Base-by-base conservation (phyloP, 495 filamentous ascomycete genomes). In the Penicillium coprophilum region DNA sequence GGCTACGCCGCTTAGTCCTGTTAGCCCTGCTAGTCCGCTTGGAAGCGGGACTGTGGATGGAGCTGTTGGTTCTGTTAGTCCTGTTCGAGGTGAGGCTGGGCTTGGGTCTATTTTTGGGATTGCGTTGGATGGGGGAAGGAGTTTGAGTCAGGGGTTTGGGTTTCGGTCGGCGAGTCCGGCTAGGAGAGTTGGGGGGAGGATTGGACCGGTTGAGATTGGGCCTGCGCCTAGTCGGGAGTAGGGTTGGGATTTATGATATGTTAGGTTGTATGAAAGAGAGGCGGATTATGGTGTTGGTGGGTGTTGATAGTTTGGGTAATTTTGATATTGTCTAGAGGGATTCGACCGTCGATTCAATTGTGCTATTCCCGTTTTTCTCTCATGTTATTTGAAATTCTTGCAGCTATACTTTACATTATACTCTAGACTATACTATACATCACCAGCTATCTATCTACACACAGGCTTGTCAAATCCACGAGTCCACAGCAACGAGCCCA, bases 401-500 rank as follows among this genome's bases (percentile, higher is more conserved):
- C 3, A 15, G 1, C 15, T 38, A 17, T 34, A 28, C 0, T 54
- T n/a, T 31, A 43, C 31, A 20, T 44, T 44, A 44, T 24, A 44
- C 24, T 27, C 23, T 43, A 24, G 10, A 40, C 27, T 21, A 27
- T 41, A 50, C 46, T 21, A 40, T 44, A 55, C 28, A 51, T 1
- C 17, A 38, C 8, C 15, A 15, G 34, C n/a, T 17, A 40, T 23
- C 13, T 41, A 72, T 45, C 39, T 57, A 72, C 87, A 90, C 17
- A 71, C 66, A 53, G 82, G 60, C 6, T 62, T 58, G 6, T 57
- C 71, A 69, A 85, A 91, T 20, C 86, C 90, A 11, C 75, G 71
- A 21, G 77, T 89, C 91, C 91, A 96, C 57, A 82, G 72, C 66
- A 95, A 70, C 52, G 89, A 88, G 2, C 93, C 93, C 81, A 92